Base-by-base conservation (phyloP, 2,329 filamentous ascomycete genomes). In the Trichoderma sp. region DNA sequence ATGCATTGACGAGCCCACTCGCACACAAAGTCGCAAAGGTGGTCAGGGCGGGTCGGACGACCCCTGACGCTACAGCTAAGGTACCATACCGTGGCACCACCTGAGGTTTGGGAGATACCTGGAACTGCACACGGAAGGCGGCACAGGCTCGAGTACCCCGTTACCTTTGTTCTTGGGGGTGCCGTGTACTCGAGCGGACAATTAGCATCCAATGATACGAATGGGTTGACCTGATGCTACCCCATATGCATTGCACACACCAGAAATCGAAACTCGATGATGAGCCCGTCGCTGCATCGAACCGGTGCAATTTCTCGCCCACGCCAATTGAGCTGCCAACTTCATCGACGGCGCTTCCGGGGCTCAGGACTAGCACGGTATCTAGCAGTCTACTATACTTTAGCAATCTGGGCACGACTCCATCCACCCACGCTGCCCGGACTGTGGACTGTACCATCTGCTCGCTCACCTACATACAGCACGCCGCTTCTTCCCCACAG, bases 401-500 rank as follows among this genome's bases (percentile, higher is more conserved):
- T 51, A 51, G 43, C 43, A 51, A 51, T 51, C 43, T 51, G 56
- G 56, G 30, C 56, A n/a, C 56, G 56, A 58, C 56, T 58, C 57
- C 57, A 60, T 58, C 26, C n/a, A 39, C n/a, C 24, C 36, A 39
- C 36, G 36, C 36, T 39, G 36, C 36, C 36, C 36, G 36, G 36
- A 39, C 36, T 15, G 34, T 36, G 34, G 34, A 36, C 34, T 36
- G 36, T 39, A 39, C 36, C 36, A 8, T 39, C 36, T 39, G 36
- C 36, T 39, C 34, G 24, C 63, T 32, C 47, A 53, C 30, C 43
- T 67, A 24, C 63, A 67, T 67, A 24, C 63, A 67, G 30, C 66
- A 60, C 39, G 66, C 66, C 21, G 57, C n/a, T 62, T 70, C 56
- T 70, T 70, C 66, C 66, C 66, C 66, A 70, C 66, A 68, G 53